phyloP scores from a whole-genome alignment of 2,329 filamentous ascomycete species.

The Cryphonectria naterciae region DNA sequence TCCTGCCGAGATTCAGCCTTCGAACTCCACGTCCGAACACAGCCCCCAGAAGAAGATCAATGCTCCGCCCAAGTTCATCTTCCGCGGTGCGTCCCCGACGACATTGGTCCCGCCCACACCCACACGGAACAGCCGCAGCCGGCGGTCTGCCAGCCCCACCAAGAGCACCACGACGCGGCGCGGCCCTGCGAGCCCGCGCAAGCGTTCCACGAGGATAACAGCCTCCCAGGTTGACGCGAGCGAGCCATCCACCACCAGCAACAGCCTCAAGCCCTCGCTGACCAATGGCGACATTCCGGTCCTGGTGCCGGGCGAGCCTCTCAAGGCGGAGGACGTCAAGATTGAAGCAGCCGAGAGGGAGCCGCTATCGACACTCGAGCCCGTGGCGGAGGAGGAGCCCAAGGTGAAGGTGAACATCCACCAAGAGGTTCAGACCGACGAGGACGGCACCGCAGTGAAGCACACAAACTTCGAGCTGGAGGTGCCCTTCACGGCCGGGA shows the following conservation, averaged over 20 bases:
- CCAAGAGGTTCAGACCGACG: slow-evolving; percentile 60
- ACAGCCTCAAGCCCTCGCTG: slow-evolving; percentile 34
- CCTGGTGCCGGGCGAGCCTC: slow-evolving; percentile 21
- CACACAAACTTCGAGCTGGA: slow-evolving; percentile 77
- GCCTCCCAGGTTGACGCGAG: slow-evolving; percentile 45
- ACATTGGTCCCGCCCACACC: slow-evolving; percentile 55
- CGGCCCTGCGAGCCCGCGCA: slow-evolving; percentile 56
- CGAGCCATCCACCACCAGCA: slow-evolving; percentile 36
- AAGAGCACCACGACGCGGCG: slow-evolving; percentile 50
- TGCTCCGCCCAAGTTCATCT: slow-evolving; percentile 74
- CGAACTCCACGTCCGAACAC: slow-evolving; percentile 52
- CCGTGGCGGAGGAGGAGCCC: slow-evolving; percentile 59
- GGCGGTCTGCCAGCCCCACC: slow-evolving; percentile 62
- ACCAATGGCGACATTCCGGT: slow-evolving; percentile 37
- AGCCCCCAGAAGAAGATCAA: slow-evolving; percentile 76
- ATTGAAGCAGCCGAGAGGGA: slow-evolving; percentile 57
- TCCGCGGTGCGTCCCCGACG: slow-evolving; percentile 44
- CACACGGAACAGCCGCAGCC: slow-evolving; percentile 52
- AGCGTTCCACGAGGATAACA: slow-evolving; percentile 52
- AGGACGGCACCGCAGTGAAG: slow-evolving; percentile 66
- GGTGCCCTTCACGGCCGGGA: slow-evolving; percentile 68
- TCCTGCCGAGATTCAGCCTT: slow-evolving; percentile 71
- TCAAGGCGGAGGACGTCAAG: slow-evolving; percentile 35
- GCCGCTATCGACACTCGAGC: slow-evolving; percentile 51
- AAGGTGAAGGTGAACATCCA: slow-evolving; percentile 73